These are phyloP conservation scores for Sindora glabra DNA, from an alignment of 306 rosid species.

Conservation along the genomic window DNA sequence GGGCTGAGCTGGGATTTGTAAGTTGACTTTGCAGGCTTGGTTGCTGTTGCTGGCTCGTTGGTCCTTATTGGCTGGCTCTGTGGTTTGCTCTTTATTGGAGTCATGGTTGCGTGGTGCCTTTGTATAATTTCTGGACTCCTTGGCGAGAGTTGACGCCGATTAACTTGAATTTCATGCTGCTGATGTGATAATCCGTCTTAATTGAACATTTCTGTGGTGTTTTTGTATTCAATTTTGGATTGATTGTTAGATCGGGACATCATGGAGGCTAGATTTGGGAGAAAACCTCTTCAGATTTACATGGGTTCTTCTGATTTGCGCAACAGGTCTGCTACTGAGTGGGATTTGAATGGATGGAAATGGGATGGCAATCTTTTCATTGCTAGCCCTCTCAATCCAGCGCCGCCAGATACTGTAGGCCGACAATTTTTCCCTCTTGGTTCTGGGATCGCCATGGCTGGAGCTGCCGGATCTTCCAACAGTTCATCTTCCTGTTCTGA, in stretches of 20 bases:
- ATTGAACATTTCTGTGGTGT: neutral
- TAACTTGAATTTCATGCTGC: constrained; percentile 15
- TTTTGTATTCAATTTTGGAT: neutral
- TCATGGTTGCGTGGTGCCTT: constrained; percentile 41
- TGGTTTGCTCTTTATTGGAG: constrained; percentile 43
- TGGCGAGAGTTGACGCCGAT: constrained; percentile 43
- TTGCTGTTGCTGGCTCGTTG: constrained; percentile 12
- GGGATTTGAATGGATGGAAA: constrained; percentile 78
- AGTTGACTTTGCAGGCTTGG: constrained; percentile 21
- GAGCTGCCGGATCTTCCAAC: constrained; percentile 64
- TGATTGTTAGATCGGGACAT: neutral
- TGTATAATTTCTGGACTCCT: constrained; percentile 41
- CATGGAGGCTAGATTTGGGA: constrained; percentile 70
- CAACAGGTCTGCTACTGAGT: constrained; percentile 46
- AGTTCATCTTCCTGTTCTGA: constrained; percentile 77
- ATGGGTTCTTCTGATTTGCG: constrained; percentile 42
- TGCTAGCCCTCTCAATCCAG: constrained; percentile 47
- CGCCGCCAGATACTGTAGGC: constrained; percentile 34
- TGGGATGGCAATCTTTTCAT: constrained; percentile 87
- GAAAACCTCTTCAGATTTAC: constrained; percentile 38
- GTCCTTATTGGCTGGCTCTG: constrained; percentile 27
- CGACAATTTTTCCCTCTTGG: constrained; percentile 52
- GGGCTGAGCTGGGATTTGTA: constrained; percentile 1
- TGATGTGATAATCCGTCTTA: constrained; percentile 11
- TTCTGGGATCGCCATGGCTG: constrained; percentile 35